Evolutionary conservation across 345 rosid species (phyloP), one percentile per base, ranked within the genome.

Genomic region (Cochlearia excelsa): DNA sequence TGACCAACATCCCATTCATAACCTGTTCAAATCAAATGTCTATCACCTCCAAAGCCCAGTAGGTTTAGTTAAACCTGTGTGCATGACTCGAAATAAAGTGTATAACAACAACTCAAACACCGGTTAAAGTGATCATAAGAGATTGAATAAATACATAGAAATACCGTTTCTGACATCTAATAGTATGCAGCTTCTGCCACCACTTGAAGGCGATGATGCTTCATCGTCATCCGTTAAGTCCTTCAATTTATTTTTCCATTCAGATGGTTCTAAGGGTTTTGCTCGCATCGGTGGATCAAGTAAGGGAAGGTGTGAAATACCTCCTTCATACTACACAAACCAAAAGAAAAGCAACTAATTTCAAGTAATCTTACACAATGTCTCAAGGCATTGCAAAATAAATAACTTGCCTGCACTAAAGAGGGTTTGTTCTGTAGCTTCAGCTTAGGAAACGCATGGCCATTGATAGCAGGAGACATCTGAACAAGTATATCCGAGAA

Each of bases 1-100:
- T 92, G 95, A 70, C 96, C 98, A 82, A 92, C 79, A 75, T 92
- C 98, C 96, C 98, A 88, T 56, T 92, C 98, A 70, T 86, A 92
- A 59, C 95, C 98, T 91, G 81, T 63, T 65, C 40, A 65, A 35
- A 75, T 35, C 11, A 30, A 61, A 70, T 58, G 44, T 30, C 57
- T 44, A 63, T 63, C 46, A 63, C 23, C 40, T 64, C 58, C 37
- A 66, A 26, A 47, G 23, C 8, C 26, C 31, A 44, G 48, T 10
- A 49, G 8, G 31, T 70, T 61, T 41, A 37, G 51, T 38, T 51
- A 42, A 5, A 2, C 40, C 40, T 37, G 41, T 38, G 6, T 3
- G 27, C 44, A 63, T 34, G 34, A 56, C 41, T 48, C n/a, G 6
- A 47, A 7, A 37, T 27, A 9, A 35, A 44, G 43, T 28, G 47